Base-by-base conservation (phyloP, 768 basidiomycete genomes). In the Gloeostereum incarnatum region DNA sequence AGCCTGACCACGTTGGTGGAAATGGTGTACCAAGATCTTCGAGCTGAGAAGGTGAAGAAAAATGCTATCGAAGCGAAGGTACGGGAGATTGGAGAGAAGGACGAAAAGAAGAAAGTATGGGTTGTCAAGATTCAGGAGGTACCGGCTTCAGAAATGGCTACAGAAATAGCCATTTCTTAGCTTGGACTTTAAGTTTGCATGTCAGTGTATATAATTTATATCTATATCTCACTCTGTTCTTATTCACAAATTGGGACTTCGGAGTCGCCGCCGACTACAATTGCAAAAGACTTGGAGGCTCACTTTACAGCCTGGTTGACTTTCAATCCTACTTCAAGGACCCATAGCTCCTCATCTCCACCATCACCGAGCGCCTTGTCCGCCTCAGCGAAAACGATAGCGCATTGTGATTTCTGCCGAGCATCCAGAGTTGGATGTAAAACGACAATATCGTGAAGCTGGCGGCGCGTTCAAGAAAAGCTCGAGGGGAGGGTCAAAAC, bases 311-410 rank as follows among this genome's bases (percentile, higher is more conserved):
- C 73, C 52, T 82, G 88, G 52, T 82, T 70, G 11, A 94, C 66
- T 17, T 75, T 69, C 36, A 96, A 57, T n/a, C 78, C 91, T 23
- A 90, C 81, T 52, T 96, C 88, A 10, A 99, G 62, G 22, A 88
- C 75, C 81, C 94, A 96, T 17, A 99, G 63, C 56, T 97, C 96
- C 58, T 99, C 96, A 51, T 99, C 96, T 11, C 88, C 92, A 1
- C 96, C 96, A 45, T 98, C 94, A 48, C 86, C 89, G 17, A 99
- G 63, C 0, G 88, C 89, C 57, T 98, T 98, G 61, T 99, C 96
- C 19, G 89, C 90, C 56, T 96, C 91, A 2, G 90, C 96, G 46
- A 99, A 81, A 3, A 77, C 77, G 14, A 96, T 65, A 2, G 85
- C 87, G 43, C 86, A 84, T 21, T 60, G 59, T 9, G 87, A 75